Conservation (phyloP, 352 stramenopile genomes). For the Stramenopiles sp. region DNA sequence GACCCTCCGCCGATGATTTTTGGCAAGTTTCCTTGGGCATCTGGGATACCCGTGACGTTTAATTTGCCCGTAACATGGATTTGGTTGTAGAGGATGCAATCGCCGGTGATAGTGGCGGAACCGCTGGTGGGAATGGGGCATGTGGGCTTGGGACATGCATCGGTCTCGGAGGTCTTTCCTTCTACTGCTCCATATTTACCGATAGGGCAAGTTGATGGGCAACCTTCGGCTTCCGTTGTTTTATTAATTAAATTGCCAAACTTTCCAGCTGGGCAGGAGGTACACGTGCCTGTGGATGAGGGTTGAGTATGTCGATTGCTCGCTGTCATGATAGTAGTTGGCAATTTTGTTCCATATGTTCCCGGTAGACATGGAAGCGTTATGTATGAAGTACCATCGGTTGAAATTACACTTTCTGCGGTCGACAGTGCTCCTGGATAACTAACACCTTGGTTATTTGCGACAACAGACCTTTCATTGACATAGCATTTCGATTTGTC, state of each 20-base stretch:
- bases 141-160: background rate
- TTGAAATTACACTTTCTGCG: no score
- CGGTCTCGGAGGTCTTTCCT: background rate
- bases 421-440: no score
- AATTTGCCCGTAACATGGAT: background rate
- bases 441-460: no score
- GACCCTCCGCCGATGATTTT: slow-evolving; percentile 8
- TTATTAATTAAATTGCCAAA: background rate
- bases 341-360: no score
- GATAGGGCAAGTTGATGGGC: background rate
- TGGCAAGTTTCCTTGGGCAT: slow-evolving; percentile 7
- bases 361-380: no score
- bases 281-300: no score
- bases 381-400: no score
- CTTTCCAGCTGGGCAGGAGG: background rate
- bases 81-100: slow-evolving; percentile 8
- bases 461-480: no score
- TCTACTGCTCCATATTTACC: background rate
- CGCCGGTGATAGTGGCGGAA: background rate
- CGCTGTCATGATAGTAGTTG: no score
- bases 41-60: background rate
- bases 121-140: slow-evolving; percentile 5
- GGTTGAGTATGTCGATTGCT: no score
- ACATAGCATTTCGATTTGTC: no score
- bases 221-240: background rate